Conservation (phyloP, 345 rosid genomes). For the Durio zibethinus region DNA sequence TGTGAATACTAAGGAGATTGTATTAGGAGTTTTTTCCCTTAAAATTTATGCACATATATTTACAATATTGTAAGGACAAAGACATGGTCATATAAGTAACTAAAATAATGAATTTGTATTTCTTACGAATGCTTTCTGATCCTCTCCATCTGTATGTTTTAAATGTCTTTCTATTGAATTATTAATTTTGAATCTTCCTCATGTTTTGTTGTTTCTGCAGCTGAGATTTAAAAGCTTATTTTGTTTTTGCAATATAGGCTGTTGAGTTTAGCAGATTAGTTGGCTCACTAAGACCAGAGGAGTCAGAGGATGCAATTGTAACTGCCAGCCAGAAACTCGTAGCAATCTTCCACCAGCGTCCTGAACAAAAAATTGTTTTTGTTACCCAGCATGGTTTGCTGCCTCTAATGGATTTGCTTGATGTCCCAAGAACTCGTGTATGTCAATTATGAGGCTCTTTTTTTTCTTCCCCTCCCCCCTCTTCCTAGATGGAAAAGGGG, state of each 20-base stretch:
- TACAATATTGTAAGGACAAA: neutral
- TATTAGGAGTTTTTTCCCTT: neutral
- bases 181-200: constrained; percentile 3
- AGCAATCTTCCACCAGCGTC: constrained; percentile 76
- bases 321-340: constrained; percentile 82
- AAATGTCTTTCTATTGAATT: neutral
- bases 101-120: neutral
- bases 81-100: constrained; percentile 2
- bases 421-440: constrained; percentile 80
- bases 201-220: neutral
- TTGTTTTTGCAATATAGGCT: constrained; percentile 52
- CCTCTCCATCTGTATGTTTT: neutral
- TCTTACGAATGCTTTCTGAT: neutral
- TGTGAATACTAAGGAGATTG: neutral
- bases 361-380: constrained; percentile 82
- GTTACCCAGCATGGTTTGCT: constrained; percentile 92
- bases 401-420: constrained; percentile 85
- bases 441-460: constrained; percentile 27
- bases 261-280: constrained; percentile 89
- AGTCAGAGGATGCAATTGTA: constrained; percentile 86
- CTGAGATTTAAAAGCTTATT: constrained; percentile 7
- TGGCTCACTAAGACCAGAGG: constrained; percentile 73
- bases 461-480: neutral
- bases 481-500: neutral
- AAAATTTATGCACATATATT: neutral